A percentile compares a stretch with the other conserved stretches of the same genome.
phyloP scores from a whole-genome alignment of 139 green algal species.

The Tetraselmis chui region DNA sequence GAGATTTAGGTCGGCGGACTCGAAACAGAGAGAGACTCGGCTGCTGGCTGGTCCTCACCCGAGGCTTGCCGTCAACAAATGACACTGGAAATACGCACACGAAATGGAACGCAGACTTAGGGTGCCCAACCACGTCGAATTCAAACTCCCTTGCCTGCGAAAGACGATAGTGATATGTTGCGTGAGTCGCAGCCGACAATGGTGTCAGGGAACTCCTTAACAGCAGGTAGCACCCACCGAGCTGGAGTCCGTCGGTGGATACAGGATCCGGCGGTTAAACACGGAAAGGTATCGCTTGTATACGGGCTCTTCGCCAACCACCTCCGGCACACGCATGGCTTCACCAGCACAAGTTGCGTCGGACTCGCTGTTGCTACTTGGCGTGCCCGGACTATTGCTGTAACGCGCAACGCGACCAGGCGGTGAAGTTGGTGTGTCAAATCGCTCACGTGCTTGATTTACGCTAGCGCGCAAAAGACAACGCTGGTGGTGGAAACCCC shows the following conservation, averaged over 20 bases:
- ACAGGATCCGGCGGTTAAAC: constrained; percentile 46
- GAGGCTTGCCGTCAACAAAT: not conserved
- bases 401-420: too few species aligned
- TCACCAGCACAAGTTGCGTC: too few species aligned
- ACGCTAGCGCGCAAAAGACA: too few species aligned
- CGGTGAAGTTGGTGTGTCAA: too few species aligned
- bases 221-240: constrained; percentile 5
- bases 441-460: too few species aligned
- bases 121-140: constrained; percentile 76
- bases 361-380: too few species aligned
- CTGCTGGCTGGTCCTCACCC: not conserved
- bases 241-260: constrained; percentile 14
- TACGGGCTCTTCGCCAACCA: constrained; percentile 33
- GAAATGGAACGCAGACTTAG: constrained; percentile 57
- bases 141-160: constrained; percentile 37
- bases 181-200: too few species aligned
- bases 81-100: constrained; percentile 54
- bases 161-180: too few species aligned
- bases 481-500: too few species aligned
- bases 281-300: constrained; percentile 50
- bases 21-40: too few species aligned
- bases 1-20: too few species aligned
- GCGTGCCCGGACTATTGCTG: too few species aligned
- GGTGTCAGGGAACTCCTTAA: not conserved
- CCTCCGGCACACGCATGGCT: not conserved